Evolutionary conservation across 2,329 filamentous ascomycete species (phyloP).

Genomic region (Fusarium camptoceras): DNA sequence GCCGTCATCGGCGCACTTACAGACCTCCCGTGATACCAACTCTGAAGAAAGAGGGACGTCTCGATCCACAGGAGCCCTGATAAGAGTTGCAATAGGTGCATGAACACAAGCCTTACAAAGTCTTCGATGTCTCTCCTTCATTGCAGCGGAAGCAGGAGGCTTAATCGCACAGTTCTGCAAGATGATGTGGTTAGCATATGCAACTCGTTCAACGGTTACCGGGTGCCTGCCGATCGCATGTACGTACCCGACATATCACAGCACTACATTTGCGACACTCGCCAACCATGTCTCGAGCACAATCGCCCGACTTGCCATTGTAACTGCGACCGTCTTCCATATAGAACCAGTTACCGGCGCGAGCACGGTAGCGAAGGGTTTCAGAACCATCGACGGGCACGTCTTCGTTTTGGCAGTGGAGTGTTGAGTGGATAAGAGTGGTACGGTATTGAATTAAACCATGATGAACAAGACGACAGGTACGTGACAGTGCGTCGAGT

Average conservation of each 20-base stretch:
- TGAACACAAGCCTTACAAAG: constrained; percentile 81
- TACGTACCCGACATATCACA: constrained; percentile 82
- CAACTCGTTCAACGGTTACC: not conserved
- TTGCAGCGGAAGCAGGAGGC: constrained; percentile 73
- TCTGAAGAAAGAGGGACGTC: constrained; percentile 63
- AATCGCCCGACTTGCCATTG: constrained; percentile 78
- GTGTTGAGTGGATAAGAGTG: constrained; percentile 77
- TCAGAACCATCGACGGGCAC: constrained; percentile 66
- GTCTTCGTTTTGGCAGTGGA: constrained; percentile 82
- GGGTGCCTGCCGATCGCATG: constrained; percentile 14
- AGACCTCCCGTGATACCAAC: constrained; percentile 67
- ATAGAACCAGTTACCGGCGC: constrained; percentile 69
- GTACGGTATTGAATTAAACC: constrained; percentile 83
- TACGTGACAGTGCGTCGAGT: constrained; percentile 83
- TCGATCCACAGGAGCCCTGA: constrained; percentile 58
- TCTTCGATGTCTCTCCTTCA: constrained; percentile 82
- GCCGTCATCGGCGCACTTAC: constrained; percentile 64
- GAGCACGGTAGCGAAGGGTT: constrained; percentile 67
- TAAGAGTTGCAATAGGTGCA: constrained; percentile 72
- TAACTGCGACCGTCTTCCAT: constrained; percentile 67
- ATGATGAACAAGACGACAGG: constrained; percentile 82
- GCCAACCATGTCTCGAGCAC: constrained; percentile 87
- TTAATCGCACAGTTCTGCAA: constrained; percentile 89
- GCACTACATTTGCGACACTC: constrained; percentile 82
- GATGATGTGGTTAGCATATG: constrained; percentile 20